These are phyloP conservation scores for Saturnispora dispora DNA, from an alignment of 805 yeast genomes.

Conservation along the genomic window DNA sequence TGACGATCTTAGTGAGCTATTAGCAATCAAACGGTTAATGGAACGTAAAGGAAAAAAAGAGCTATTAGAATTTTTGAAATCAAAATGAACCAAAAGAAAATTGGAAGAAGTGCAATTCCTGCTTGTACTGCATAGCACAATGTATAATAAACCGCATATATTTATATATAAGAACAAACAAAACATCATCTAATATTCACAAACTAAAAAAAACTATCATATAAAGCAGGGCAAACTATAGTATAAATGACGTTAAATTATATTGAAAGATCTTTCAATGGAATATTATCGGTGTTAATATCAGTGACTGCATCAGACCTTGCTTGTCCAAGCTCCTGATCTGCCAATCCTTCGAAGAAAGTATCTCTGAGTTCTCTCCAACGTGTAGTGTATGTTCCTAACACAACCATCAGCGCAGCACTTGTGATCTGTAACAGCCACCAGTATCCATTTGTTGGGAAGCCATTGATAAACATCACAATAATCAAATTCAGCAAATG, in stretches of 20 bases:
- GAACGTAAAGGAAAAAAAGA: constrained; percentile 61
- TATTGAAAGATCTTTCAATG: constrained; percentile 3
- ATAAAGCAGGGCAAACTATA: background rate
- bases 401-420: constrained; percentile 55
- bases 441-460: constrained; percentile 75
- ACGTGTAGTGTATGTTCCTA: constrained; percentile 85
- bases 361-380: constrained; percentile 89
- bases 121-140: background rate
- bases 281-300: background rate
- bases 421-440: constrained; percentile 71
- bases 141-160: background rate
- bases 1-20: constrained; percentile 41
- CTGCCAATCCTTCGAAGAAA: constrained; percentile 77
- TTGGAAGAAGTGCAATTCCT: background rate
- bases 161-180: background rate
- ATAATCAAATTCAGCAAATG: constrained; percentile 71
- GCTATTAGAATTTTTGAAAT: constrained; percentile 47
- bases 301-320: background rate
- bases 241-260: background rate
- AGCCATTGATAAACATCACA: constrained; percentile 53
- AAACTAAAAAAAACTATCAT: background rate
- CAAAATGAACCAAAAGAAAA: background rate
- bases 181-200: background rate
- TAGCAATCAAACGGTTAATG: constrained; percentile 51
- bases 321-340: constrained; percentile 41